Conservation (phyloP, 371 early-diverging fungal species). For the Rhizopus delemar region DNA sequence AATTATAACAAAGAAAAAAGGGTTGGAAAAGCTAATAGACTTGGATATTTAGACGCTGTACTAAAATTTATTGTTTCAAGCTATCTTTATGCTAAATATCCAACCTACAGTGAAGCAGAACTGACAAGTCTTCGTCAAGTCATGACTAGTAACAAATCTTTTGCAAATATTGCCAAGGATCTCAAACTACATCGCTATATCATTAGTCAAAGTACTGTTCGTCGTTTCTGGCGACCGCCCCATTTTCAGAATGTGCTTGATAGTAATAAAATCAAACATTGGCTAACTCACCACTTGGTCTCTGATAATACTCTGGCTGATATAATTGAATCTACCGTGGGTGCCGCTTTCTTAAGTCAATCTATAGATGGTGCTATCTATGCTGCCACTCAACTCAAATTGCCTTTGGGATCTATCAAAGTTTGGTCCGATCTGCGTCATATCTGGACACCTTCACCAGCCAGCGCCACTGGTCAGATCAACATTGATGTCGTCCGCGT, state of each 20-base stretch:
- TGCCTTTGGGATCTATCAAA: conserved; percentile 49
- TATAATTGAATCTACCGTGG: conserved; percentile 84
- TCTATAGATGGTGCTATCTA: conserved; percentile 61
- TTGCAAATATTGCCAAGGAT: conserved; percentile 56
- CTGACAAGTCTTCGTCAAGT: conserved; percentile 65
- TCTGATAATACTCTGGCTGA: conserved; percentile 88
- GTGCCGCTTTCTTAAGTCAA: conserved; percentile 70
- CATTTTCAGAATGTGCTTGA: conserved; percentile 39
- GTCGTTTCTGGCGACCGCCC: conserved; percentile 59
- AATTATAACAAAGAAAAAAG: background rate
- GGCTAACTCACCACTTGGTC: conserved; percentile 37
- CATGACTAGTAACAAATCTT: conserved; percentile 73
- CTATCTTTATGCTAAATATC: conserved; percentile 72
- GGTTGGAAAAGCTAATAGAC: background rate
- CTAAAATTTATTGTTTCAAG: conserved; percentile 80
- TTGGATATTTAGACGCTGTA: conserved; percentile 66
- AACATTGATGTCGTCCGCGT: conserved; percentile 31
- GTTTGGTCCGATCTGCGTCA: conserved; percentile 47
- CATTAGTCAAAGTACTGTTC: conserved; percentile 52
- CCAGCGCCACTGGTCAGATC: conserved; percentile 17
- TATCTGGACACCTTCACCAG: background rate
- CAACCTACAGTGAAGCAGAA: conserved; percentile 75
- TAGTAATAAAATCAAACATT: conserved; percentile 28
- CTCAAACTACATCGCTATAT: conserved; percentile 59
- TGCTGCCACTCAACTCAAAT: conserved; percentile 48